Evolutionary conservation across 2,329 filamentous ascomycete species (phyloP), one percentile per base, ranked within the genome.

Genomic region (Fusarium algeriense): DNA sequence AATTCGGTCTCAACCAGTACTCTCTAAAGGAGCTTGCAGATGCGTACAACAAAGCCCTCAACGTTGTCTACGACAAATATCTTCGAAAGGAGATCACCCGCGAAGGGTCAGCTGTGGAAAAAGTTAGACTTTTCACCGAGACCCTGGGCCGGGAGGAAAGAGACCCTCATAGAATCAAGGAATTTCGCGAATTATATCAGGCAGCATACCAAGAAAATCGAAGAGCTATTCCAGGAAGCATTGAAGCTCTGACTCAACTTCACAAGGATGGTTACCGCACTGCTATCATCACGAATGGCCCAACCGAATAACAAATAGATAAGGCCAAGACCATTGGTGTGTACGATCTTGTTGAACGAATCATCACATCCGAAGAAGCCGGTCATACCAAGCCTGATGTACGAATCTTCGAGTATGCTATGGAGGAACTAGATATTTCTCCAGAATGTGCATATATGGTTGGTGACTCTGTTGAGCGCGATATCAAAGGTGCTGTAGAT

Each of bases 361-460:
- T 67, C 28, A 61, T 70, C 17, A 59, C 58, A 5, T 67, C 62
- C 0, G 23, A 71, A 38, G 66, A 69, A 10, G n/a, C 17, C 8
- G 54, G 66, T 1, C 12, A 49, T 17, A 41, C 28, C 7, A 71
- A 70, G 7, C 62, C 62, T 1, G 43, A 71, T 5, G 9, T 17
- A 30, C 3, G 45, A 4, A 60, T 62, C 11, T 68, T 71, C 28
- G 20, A 56, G 7, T 34, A 65, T 26, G 64, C 60, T 0, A 30
- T 70, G 3, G 6, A 57, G 19, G 8, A 26, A 3, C 6, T 46
- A n/a, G 4, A 3, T 0, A 3, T 34, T 2, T 0, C 43, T 9
- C 2, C 37, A 1, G 1, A 32, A 13, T 2, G 6, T 5, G 12
- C 5, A 13, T 34, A 34, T 2, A 54, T 55, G n/a, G 11, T 55